Percentiles rank a stretch among this genome's conserved stretches.
These are phyloP conservation scores for Fraxinus platypoda DNA, from an alignment of 305 asterid species.

Conservation along the genomic window DNA sequence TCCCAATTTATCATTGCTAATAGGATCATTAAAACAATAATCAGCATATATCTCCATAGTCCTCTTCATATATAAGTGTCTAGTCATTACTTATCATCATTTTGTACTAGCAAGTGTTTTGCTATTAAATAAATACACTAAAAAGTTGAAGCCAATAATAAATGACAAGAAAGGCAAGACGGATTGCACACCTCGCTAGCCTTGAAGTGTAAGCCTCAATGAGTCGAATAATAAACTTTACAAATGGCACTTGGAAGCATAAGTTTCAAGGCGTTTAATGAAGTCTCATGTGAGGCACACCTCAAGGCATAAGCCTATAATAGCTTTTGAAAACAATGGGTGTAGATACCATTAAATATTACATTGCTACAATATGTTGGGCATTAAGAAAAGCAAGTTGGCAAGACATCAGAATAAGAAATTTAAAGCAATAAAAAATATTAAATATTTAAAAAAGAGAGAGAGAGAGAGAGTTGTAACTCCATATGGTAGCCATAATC, in stretches of 20 bases:
- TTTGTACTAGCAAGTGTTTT: background rate
- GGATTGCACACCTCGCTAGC: background rate
- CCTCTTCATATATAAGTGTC: background rate
- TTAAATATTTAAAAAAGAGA: no score
- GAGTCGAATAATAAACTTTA: background rate
- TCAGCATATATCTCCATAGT: background rate
- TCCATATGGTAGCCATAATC: constrained; percentile 12
- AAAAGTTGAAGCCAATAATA: background rate
- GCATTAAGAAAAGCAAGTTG: background rate
- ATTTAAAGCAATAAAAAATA: background rate
- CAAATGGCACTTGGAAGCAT: background rate
- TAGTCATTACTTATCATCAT: background rate
- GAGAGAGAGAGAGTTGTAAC: background rate
- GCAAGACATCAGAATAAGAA: background rate
- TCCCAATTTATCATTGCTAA: background rate
- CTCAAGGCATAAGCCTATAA: background rate
- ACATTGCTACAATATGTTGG: background rate
- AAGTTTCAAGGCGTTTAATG: background rate
- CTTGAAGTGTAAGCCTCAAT: background rate
- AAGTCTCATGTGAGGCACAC: background rate
- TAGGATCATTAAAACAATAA: background rate
- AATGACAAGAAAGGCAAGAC: background rate
- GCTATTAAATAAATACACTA: background rate
- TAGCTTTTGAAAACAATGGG: background rate
- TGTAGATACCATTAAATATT: background rate